Conservation (phyloP, 768 basidiomycete species). For the Coprinopsis marcescibilis region DNA sequence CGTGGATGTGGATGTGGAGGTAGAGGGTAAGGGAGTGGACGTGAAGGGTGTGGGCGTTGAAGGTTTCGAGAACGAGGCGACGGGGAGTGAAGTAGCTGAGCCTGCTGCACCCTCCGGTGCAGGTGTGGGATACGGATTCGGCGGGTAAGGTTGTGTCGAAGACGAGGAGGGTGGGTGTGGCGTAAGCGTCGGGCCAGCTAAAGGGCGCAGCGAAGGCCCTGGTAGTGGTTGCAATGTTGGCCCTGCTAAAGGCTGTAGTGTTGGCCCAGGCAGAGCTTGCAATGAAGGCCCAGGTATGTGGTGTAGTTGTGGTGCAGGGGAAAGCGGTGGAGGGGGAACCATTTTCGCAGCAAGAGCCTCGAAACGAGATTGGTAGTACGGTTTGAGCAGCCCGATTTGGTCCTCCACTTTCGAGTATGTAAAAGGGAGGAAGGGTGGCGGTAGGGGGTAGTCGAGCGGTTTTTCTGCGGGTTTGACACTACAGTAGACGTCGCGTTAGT, state of each 20-base stretch:
- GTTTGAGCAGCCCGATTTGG: constrained; percentile 81
- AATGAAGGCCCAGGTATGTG: constrained; percentile 13
- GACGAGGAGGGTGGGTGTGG: constrained; percentile 13
- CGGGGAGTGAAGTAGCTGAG: neutral
- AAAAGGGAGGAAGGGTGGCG: constrained; percentile 74
- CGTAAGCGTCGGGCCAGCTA: constrained; percentile 14
- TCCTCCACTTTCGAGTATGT: constrained; percentile 57
- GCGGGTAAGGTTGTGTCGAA: constrained; percentile 6
- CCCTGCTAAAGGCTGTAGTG: neutral
- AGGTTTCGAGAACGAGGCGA: neutral
- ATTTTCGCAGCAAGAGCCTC: constrained; percentile 34
- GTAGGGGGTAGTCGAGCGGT: constrained; percentile 79
- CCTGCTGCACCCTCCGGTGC: neutral
- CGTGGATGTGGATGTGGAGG: constrained; percentile 7
- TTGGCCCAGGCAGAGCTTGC: constrained; percentile 6
- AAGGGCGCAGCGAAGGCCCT: constrained; percentile 15
- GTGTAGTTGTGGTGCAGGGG: constrained; percentile 12
- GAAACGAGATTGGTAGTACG: constrained; percentile 64
- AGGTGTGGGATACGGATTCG: constrained; percentile 15
- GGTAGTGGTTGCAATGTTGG: neutral
- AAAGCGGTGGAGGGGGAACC: constrained; percentile 15
- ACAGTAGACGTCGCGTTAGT: neutral
- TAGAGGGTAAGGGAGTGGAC: neutral
- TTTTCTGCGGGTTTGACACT: constrained; percentile 68
- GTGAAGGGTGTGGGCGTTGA: constrained; percentile 8